phyloP scores from a whole-genome alignment of 129 eudicot species.

The Deinandra increscens region DNA sequence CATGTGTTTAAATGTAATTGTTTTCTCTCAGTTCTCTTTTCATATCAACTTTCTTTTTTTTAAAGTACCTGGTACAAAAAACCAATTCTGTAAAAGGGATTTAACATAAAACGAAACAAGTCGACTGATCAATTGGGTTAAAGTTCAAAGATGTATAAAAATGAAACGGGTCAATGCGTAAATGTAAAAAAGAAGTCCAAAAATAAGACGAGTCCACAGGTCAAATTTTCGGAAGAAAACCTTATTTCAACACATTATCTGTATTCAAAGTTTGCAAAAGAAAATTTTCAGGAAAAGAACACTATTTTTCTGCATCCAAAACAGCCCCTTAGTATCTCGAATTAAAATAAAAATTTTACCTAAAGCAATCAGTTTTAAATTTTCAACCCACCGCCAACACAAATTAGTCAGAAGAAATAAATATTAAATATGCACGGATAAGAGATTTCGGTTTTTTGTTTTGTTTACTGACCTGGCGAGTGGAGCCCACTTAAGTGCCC shows the following conservation, averaged over 20 bases:
- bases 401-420: neutral
- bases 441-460: neutral
- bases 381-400: constrained; percentile 1
- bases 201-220: too few relatives aligned
- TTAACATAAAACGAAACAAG: neutral
- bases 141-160: neutral
- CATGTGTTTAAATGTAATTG: neutral
- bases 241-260: too few relatives aligned
- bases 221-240: neutral
- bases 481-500: constrained; percentile 95
- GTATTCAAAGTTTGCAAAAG: too few relatives aligned
- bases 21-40: neutral
- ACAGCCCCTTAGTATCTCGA: neutral
- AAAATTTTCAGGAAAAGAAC: neutral
- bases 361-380: neutral
- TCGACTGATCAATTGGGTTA: neutral
- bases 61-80: neutral
- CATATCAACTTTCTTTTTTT: neutral
- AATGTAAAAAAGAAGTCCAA: too few relatives aligned
- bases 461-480: constrained; percentile 52
- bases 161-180: too few relatives aligned
- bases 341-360: neutral
- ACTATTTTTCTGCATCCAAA: neutral
- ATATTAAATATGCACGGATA: neutral
- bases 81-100: neutral